phyloP scores from a whole-genome alignment of 805 yeast species.

The Vanderwaltozyma verrucispora region DNA sequence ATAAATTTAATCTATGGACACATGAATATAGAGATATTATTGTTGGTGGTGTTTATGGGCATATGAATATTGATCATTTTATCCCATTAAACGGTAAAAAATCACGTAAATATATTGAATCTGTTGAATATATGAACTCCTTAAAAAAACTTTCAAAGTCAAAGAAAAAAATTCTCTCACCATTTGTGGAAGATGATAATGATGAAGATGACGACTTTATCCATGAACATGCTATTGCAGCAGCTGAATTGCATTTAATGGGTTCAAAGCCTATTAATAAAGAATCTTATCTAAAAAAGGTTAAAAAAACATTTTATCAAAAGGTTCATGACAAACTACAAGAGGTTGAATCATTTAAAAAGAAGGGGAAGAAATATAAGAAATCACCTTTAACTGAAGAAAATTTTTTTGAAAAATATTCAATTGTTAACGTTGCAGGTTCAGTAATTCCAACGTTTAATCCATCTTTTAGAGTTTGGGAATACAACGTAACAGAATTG shows the following conservation, averaged over 20 bases:
- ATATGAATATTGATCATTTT: constrained; percentile 84
- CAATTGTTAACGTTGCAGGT: constrained; percentile 59
- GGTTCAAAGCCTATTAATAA: constrained; percentile 66
- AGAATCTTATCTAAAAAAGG: constrained; percentile 47
- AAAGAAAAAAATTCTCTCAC: too few species aligned
- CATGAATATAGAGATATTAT: constrained; percentile 78
- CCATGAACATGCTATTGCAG: constrained; percentile 27
- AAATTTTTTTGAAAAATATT: constrained; percentile 43
- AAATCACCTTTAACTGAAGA: constrained; percentile 6
- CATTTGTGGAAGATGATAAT: constrained; percentile 11
- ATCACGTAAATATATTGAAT: constrained; percentile 41
- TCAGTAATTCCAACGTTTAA: constrained; percentile 79
- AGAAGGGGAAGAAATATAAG: constrained; percentile 4
- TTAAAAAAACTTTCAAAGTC: neutral
- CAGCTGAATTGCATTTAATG: constrained; percentile 31
- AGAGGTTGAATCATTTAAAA: constrained; percentile 10
- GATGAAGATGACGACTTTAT: constrained; percentile 9
- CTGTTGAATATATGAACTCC: constrained; percentile 4
- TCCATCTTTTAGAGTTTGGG: constrained; percentile 80
- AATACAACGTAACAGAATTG: constrained; percentile 60
- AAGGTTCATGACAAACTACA: constrained; percentile 30
- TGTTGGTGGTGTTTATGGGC: constrained; percentile 77
- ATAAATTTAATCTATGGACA: constrained; percentile 71
- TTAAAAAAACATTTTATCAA: constrained; percentile 45
- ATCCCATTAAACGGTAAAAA: constrained; percentile 62